Base-by-base conservation (phyloP, 495 filamentous ascomycete genomes). In the Pyronema domesticum region DNA sequence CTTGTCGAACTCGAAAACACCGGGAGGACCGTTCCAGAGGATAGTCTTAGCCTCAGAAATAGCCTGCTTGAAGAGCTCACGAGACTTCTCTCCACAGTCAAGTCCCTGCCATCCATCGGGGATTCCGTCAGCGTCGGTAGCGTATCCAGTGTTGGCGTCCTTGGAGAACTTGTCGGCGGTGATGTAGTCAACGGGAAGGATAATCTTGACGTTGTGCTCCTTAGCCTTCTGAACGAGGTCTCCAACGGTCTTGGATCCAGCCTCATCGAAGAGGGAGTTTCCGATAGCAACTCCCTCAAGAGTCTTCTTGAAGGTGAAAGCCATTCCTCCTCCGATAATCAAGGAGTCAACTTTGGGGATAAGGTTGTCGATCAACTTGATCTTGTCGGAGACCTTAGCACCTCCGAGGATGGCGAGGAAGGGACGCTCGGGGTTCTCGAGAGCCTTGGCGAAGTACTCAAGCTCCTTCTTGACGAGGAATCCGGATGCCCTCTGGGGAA, bases 401-500 rank as follows among this genome's bases (percentile, higher is more conserved):
- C 91, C 91, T 58, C 91, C 91, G 4, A 99, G 82, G 68, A 99
- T 96, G 68, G 91, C 93, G 14, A 99, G 85, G 83, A 99, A 99
- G 55, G 93, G 93, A 23, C 88, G 80, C 73, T 89, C 74, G 37
- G 91, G 91, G 60, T 76, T 78, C 74, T 99, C 91, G 36, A 99
- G 84, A 35, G 89, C 91, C 75, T 94, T 78, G 54, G 91, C 91
- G 69, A 99, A 99, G 80, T 96, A 99, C 65, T 96, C 89, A 46
- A 99, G 85, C 71, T 99, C 91, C 76, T 96, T 99, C 83, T 99
- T 99, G 73, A 99, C 84, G 61, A 99, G 81, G 80, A 95, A 96
- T 48, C 91, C 91, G 51, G 89, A 83, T 6, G 91, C 91, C 74
- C 89, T 95, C 69, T 95, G 85, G 50, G 91, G 88, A 18, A 96